These are phyloP conservation scores for Curvularia hawaiiensis DNA, from an alignment of 2,329 filamentous ascomycete species.

Conservation along the genomic window DNA sequence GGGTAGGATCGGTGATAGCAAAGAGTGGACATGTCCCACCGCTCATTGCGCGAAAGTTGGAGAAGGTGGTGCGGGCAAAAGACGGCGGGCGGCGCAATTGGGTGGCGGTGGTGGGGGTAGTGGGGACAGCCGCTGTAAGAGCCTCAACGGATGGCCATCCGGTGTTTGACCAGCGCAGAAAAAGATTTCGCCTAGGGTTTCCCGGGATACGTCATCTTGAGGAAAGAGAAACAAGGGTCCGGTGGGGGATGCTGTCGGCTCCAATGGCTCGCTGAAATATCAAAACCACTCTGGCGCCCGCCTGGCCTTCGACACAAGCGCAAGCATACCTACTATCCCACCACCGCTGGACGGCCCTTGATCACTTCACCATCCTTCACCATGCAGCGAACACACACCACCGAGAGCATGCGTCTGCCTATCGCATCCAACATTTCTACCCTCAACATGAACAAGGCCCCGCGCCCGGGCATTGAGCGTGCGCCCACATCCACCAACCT, in stretches of 20 bases:
- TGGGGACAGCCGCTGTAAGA: conserved; percentile 30
- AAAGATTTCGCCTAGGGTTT: conserved; percentile 37
- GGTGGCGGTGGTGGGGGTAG: conserved; percentile 24
- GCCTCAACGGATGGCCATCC: conserved; percentile 26
- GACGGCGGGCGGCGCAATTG: conserved; percentile 28
- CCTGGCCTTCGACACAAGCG: background rate
- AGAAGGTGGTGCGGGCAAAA: conserved; percentile 21
- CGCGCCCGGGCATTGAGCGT: conserved; percentile 32
- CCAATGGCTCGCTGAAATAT: conserved; percentile 8
- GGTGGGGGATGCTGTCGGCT: conserved; percentile 3
- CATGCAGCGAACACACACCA: conserved; percentile 11
- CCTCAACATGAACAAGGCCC: conserved; percentile 31
- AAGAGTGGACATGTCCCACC: conserved; percentile 27
- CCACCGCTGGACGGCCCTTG: conserved; percentile 19
- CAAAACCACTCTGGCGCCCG: background rate
- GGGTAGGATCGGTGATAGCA: conserved; percentile 15
- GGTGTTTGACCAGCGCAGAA: conserved; percentile 19
- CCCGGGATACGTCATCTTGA: conserved; percentile 32
- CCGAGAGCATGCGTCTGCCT: conserved; percentile 19
- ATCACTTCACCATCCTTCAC: conserved; percentile 1
- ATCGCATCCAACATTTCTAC: conserved; percentile 25
- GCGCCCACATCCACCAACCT: conserved; percentile 36
- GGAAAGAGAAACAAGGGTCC: conserved; percentile 20
- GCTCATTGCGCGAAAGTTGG: conserved; percentile 19
- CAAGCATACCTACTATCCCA: background rate